Evolutionary conservation across 352 stramenopile genomes (phyloP), one percentile per base, ranked within the genome.

Genomic region (Thalassiosira tumida): DNA sequence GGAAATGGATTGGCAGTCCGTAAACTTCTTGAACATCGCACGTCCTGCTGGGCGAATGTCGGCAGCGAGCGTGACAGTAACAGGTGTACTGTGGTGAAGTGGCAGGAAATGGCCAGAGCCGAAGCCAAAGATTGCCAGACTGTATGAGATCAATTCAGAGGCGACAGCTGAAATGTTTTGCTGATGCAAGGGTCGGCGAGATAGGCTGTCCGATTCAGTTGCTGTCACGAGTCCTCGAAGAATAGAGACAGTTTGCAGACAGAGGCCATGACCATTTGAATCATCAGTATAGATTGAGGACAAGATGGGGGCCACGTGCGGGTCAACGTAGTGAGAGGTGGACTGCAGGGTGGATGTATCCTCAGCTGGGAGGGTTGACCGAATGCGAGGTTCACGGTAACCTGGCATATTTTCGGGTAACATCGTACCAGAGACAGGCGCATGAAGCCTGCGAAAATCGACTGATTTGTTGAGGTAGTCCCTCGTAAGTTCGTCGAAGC

Each of bases 331-430:
- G n/a, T n/a, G n/a, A n/a, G 5, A 26, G n/a, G 7, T 3, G 76
- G n/a, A 2, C 33, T 21, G 31, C 3, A 26, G 6, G 26, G 37
- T 15, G n/a, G 41, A 40, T 14, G n/a, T 47, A 38, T 37, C 35
- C 7, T 50, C 64, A 73, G 74, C 3, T 41, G 43, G 33, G n/a
- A 41, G 38, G 40, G 41, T n/a, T 21, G 38, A 31, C 24, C 37
- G 5, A 29, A 81, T 10, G n/a, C 81, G 81, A 31, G 83, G 83
- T 1, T 73, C 72, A 37, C 74, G 74, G 24, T 51, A 90, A 37
- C 76, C 76, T 6, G 84, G 84, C 84, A 90, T 90, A 29, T 90
- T 90, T n/a, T 89, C 51, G 2, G 83, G 73, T 43, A 24, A 40
- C n/a, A 89, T 89, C 0, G 74, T 38, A 0, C 33, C 37, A 24